These are phyloP conservation scores for Populus tomentosa DNA, from an alignment of 441 rosid genomes.

Conservation along the genomic window DNA sequence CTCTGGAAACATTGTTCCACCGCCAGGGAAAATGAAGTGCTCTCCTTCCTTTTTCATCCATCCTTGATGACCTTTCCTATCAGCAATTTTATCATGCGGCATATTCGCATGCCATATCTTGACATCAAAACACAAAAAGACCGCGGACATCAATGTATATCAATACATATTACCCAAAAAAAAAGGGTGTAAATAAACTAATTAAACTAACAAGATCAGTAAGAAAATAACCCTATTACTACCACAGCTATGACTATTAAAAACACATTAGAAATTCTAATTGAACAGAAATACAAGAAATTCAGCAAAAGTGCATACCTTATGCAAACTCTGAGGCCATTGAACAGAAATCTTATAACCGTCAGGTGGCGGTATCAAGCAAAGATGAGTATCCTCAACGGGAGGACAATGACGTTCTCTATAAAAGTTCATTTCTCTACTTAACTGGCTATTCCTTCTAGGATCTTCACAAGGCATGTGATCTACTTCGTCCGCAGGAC, in stretches of 20 bases:
- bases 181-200: not conserved
- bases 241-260: not conserved
- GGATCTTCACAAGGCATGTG: slow-evolving; percentile 99
- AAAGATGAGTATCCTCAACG: slow-evolving; percentile 77
- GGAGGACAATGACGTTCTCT: slow-evolving; percentile 90
- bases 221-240: not conserved
- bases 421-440: slow-evolving; percentile 91
- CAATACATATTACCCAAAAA: not conserved
- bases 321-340: slow-evolving; percentile 94
- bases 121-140: slow-evolving; percentile 11
- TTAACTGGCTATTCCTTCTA: slow-evolving; percentile 81
- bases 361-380: slow-evolving; percentile 80
- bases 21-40: slow-evolving; percentile 82
- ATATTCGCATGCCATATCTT: slow-evolving; percentile 95
- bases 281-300: not conserved
- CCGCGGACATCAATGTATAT: not conserved
- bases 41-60: slow-evolving; percentile 94
- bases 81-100: slow-evolving; percentile 92
- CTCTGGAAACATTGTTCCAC: slow-evolving; percentile 96
- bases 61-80: slow-evolving; percentile 96
- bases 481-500: slow-evolving; percentile 68
- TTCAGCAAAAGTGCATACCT: slow-evolving; percentile 39
- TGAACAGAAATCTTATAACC: slow-evolving; percentile 77
- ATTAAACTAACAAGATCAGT: not conserved
- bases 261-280: not conserved